Percentiles rank a stretch among this genome's conserved stretches.
Conservation (phyloP, 192 early-diverging fungal genomes). For the Coemansia sp. region DNA sequence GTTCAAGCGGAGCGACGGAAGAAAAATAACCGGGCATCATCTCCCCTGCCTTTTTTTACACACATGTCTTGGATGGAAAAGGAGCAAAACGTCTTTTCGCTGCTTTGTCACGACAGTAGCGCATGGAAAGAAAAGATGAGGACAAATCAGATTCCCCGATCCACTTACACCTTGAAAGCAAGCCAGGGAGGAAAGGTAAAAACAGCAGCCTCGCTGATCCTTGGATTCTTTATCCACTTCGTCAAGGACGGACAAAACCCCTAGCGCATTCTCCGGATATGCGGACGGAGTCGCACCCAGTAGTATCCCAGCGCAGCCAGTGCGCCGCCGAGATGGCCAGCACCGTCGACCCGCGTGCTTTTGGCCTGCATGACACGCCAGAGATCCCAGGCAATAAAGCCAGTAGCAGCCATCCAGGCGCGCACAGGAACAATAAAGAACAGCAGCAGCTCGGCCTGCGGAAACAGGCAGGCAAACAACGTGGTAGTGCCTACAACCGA, state of each 20-base stretch:
- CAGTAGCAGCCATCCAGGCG: conserved; percentile 40
- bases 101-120: too few species aligned
- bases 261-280: conserved; percentile 44
- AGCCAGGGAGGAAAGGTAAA: background rate
- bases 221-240: too few species aligned
- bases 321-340: conserved; percentile 56
- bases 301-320: conserved; percentile 50
- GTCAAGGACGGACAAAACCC: too few species aligned
- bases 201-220: background rate
- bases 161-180: too few species aligned
- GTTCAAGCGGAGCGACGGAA: too few species aligned
- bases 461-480: conserved; percentile 51
- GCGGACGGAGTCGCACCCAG: conserved; percentile 51
- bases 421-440: conserved; percentile 49
- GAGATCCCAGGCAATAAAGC: conserved; percentile 48
- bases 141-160: too few species aligned
- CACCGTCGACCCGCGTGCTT: conserved; percentile 36
- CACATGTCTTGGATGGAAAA: too few species aligned
- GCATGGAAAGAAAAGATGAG: too few species aligned
- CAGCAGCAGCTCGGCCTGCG: conserved; percentile 34
- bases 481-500: conserved; percentile 44
- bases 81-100: too few species aligned
- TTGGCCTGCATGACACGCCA: conserved; percentile 14
- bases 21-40: too few species aligned
- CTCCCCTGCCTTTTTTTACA: too few species aligned